Evolutionary conservation across 495 filamentous ascomycete genomes (phyloP), one percentile per base, ranked within the genome.

Genomic region (Bathelium albidoporum): DNA sequence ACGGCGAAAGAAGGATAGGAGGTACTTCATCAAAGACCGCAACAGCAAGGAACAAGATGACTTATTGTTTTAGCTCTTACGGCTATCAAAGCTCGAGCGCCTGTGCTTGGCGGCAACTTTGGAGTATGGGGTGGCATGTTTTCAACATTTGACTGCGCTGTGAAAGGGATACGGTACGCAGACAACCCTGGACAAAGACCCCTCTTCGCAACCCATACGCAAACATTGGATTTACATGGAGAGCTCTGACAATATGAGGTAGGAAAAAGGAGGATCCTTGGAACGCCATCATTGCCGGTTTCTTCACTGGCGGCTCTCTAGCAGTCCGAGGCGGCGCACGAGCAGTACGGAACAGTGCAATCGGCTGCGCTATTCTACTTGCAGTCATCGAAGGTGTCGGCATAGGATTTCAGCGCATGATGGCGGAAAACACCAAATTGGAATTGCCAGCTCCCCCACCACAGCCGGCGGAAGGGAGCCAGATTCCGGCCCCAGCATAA

Each of bases 341-440:
- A 76, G 89, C 93, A 39, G 89, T 90, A 22, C 80, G 94, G 65
- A 97, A 97, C 77, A 90, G 89, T 39, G 94, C 95, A 44, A 97
- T 98, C 64, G 90, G 91, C 70, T 97, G 94, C 73, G 94, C 90
- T 45, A 89, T 95, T 62, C 81, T 98, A 71, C 81, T 98, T 20
- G 94, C 88, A 11, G 93, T 98, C 52, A 97, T 98, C 65, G 94
- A 98, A 76, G 94, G 94, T 66, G 94, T 97, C 45, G 93, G 95
- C 66, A 97, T 98, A 71, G 94, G 89, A 16, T 91, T 97, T 80
- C 90, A 96, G 76, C 86, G 91, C 70, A 92, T 97, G 88, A 89
- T 97, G 82, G 92, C 95, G 5, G 89, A 92, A 45, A 87, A 88
- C 72, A 96, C 89, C 68, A 87, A 86, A 80, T 79, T 96, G 70